These are phyloP conservation scores for Vigna radiata DNA, from an alignment of 306 rosid species.

Conservation along the genomic window DNA sequence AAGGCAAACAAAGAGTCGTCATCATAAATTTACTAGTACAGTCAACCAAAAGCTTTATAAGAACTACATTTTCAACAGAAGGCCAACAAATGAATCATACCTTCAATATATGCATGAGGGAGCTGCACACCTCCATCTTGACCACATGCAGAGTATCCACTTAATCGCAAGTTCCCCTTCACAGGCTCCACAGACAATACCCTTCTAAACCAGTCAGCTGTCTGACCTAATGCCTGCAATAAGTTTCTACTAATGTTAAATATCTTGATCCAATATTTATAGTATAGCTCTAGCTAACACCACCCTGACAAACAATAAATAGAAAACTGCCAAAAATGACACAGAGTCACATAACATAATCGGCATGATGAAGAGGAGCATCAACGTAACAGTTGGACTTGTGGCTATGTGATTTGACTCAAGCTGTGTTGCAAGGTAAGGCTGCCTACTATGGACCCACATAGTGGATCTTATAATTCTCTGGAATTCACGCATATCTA, in stretches of 20 bases:
- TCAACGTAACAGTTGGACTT: not conserved
- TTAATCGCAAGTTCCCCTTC: slow-evolving; percentile 89
- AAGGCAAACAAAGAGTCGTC: slow-evolving; percentile 39
- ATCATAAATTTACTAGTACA: slow-evolving; percentile 21
- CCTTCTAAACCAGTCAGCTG: slow-evolving; percentile 94
- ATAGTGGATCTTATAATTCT: not conserved
- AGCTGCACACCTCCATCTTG: slow-evolving; percentile 99
- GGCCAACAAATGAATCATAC: slow-evolving; percentile 50
- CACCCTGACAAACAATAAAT: slow-evolving; percentile 10
- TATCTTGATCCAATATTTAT: slow-evolving; percentile 23
- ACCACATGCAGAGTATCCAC: slow-evolving; percentile 99
- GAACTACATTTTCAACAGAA: slow-evolving; percentile 25
- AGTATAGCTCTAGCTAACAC: slow-evolving; percentile 25
- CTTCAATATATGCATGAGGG: slow-evolving; percentile 92
- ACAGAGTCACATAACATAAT: slow-evolving; percentile 21
- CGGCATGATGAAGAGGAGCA: slow-evolving; percentile 1
- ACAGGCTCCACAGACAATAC: slow-evolving; percentile 97
- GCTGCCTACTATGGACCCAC: slow-evolving; percentile 22
- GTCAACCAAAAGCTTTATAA: slow-evolving; percentile 10
- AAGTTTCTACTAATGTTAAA: slow-evolving; percentile 44
- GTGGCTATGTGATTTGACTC: not conserved
- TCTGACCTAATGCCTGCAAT: slow-evolving; percentile 90
- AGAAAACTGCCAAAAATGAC: slow-evolving; percentile 24
- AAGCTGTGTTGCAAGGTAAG: slow-evolving; percentile 2
- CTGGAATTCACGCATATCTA: slow-evolving; percentile 11